Evolutionary conservation across 495 filamentous ascomycete species (phyloP).

Genomic region (Aspergillus taichungensis): DNA sequence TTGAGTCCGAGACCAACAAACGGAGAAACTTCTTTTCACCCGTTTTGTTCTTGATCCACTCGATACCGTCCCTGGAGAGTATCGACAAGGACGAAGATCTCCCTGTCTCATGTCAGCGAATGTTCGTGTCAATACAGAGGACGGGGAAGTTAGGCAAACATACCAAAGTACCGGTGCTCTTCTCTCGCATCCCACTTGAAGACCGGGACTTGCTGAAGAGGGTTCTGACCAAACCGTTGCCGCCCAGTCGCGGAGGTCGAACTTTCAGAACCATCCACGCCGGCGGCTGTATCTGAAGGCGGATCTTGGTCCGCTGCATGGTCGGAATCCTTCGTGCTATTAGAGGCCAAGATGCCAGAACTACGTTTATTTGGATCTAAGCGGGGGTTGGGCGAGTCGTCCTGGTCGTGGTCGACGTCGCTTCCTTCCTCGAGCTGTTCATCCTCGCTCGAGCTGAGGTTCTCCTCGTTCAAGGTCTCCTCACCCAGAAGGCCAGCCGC

Average conservation of each 20-base stretch:
- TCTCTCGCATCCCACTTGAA: constrained; percentile 65
- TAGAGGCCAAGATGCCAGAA: background rate
- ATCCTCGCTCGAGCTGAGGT: constrained; percentile 6
- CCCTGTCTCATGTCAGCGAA: constrained; percentile 42
- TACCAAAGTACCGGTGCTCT: constrained; percentile 89
- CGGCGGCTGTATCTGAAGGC: background rate
- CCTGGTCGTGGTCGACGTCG: constrained; percentile 44
- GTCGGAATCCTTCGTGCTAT: background rate
- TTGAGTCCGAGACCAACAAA: constrained; percentile 64
- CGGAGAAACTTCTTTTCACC: constrained; percentile 81
- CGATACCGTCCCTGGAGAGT: constrained; percentile 86
- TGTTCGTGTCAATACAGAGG: background rate
- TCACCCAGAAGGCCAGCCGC: constrained; percentile 75
- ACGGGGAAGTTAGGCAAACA: constrained; percentile 4
- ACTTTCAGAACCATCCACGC: too few species aligned
- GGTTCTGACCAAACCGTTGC: constrained; percentile 22
- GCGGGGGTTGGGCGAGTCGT: background rate
- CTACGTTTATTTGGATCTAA: background rate
- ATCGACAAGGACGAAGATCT: constrained; percentile 92
- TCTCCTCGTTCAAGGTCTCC: constrained; percentile 59
- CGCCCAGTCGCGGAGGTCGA: too few species aligned
- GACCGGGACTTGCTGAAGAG: constrained; percentile 37
- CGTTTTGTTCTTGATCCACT: constrained; percentile 95
- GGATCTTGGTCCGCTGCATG: background rate
- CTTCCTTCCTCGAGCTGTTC: constrained; percentile 57